phyloP scores from a whole-genome alignment of 306 rosid species.

The Mimosa pudica region DNA sequence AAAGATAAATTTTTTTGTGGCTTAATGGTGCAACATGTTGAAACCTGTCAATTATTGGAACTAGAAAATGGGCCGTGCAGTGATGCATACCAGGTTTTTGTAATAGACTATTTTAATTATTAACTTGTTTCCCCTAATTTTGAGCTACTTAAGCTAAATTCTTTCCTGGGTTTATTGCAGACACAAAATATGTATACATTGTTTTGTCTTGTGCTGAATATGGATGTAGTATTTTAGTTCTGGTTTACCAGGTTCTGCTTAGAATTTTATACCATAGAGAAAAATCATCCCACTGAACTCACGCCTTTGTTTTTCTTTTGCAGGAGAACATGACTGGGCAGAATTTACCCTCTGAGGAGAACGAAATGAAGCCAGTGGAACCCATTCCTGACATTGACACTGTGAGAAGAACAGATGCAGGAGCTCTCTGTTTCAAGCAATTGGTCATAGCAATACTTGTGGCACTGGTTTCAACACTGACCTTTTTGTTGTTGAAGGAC shows the following conservation, averaged over 20 bases:
- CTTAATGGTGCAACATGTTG: not conserved
- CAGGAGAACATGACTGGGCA: conserved; percentile 47
- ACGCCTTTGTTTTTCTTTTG: conserved; percentile 26
- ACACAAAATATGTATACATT: not conserved
- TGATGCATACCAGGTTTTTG: conserved; percentile 7
- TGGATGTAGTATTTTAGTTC: not conserved
- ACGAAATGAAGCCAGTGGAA: conserved; percentile 35
- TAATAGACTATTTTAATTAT: too few species aligned
- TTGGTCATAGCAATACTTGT: conserved; percentile 48
- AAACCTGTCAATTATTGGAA: not conserved
- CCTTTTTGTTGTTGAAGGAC: conserved; percentile 40
- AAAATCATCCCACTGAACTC: not conserved
- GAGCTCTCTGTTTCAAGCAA: conserved; percentile 60
- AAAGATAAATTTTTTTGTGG: not conserved
- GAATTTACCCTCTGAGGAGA: conserved; percentile 37
- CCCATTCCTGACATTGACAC: conserved; percentile 47
- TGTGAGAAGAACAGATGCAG: conserved; percentile 80
- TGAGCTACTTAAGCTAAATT: not conserved
- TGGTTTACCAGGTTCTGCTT: not conserved
- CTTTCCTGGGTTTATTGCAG: not conserved
- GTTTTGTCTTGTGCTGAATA: conserved; percentile 2
- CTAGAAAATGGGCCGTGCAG: not conserved
- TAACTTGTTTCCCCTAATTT: not conserved
- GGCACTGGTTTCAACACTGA: conserved; percentile 51
- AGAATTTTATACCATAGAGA: not conserved